Evolutionary conservation across 495 filamentous ascomycete genomes (phyloP).

Genomic region (Talaromyces adpressus): DNA sequence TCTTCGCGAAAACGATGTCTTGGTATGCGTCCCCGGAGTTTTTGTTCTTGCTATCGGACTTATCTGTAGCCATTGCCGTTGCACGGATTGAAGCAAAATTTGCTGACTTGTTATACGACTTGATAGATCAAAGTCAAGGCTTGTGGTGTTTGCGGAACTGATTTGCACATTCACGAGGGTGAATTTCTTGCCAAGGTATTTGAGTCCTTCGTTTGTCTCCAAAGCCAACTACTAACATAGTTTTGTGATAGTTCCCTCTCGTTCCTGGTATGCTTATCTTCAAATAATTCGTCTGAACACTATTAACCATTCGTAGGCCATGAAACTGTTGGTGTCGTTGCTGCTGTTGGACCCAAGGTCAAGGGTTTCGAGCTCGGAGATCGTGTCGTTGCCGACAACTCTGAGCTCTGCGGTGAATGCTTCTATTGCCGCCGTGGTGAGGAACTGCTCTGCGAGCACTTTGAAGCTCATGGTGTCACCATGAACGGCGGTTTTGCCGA

Average conservation of each 20-base stretch:
- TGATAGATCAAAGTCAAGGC: constrained; percentile 49
- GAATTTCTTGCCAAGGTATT: constrained; percentile 54
- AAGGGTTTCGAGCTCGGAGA: constrained; percentile 59
- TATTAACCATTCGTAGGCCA: constrained; percentile 19
- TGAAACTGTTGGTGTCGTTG: constrained; percentile 48
- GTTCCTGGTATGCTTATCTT: constrained; percentile 34
- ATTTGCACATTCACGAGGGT: constrained; percentile 60
- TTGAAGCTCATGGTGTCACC: constrained; percentile 57
- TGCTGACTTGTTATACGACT: not conserved
- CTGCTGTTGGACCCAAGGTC: constrained; percentile 49
- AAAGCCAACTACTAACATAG: constrained; percentile 13
- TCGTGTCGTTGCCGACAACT: constrained; percentile 50
- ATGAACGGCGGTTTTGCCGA: constrained; percentile 66
- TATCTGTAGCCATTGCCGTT: not conserved
- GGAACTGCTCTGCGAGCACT: constrained; percentile 63
- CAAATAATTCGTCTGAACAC: not conserved
- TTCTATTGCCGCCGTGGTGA: constrained; percentile 69
- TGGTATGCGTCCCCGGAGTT: constrained; percentile 28
- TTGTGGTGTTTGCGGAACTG: constrained; percentile 64
- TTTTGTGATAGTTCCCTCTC: constrained; percentile 41
- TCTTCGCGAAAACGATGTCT: constrained; percentile 52
- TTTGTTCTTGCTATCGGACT: not conserved
- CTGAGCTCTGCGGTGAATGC: constrained; percentile 62
- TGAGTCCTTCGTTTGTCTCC: not conserved
- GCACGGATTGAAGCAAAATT: not conserved